A percentile compares a stretch with the other conserved stretches of the same genome.
Evolutionary conservation across 768 basidiomycete species (phyloP).

Genomic region (Suillus discolor): DNA sequence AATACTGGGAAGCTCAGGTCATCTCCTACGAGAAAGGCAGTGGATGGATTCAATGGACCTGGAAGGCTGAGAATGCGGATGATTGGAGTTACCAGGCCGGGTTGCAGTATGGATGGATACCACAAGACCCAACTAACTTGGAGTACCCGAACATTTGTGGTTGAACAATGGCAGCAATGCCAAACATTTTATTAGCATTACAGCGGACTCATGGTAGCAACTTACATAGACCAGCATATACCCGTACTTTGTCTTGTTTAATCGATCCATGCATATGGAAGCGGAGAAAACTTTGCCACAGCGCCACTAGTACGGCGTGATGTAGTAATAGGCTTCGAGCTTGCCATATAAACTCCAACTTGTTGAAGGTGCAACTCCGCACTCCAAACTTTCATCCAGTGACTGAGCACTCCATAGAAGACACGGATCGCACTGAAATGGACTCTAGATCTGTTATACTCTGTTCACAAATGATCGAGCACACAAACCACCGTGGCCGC

Average conservation of each 20-base stretch:
- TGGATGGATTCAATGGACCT: conserved; percentile 80
- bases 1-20: conserved; percentile 84
- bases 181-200: not conserved
- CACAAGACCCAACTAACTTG: conserved; percentile 65
- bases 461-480: not conserved
- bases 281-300: not conserved
- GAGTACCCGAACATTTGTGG: conserved; percentile 66
- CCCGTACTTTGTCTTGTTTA: not conserved
- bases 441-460: not conserved
- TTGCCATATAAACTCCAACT: too few relatives aligned
- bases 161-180: conserved; percentile 18
- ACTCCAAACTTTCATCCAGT: not conserved
- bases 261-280: not conserved
- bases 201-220: not conserved
- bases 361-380: not conserved
- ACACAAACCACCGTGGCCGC: not conserved
- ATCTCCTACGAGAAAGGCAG: conserved; percentile 66
- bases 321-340: too few relatives aligned
- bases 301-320: too few relatives aligned
- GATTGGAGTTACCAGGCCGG: conserved; percentile 81
- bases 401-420: not conserved
- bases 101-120: conserved; percentile 77
- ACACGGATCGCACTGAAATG: not conserved
- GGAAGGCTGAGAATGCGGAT: conserved; percentile 76
- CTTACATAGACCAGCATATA: not conserved